Percentiles rank a stretch among this genome's conserved stretches.
phyloP scores from a whole-genome alignment of 768 basidiomycete genomes.

The Leccinum boreale region DNA sequence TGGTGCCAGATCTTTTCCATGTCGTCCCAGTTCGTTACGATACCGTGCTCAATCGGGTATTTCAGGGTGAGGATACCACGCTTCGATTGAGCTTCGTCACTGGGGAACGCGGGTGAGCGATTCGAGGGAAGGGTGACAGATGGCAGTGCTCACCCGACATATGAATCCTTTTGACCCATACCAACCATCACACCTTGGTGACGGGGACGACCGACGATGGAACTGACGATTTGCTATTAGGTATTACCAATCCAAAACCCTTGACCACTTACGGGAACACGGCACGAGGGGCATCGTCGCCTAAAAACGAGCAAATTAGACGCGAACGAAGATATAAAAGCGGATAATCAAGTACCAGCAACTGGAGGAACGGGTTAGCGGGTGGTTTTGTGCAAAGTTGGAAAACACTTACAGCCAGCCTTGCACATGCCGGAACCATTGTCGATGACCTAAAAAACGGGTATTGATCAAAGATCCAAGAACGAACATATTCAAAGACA shows the following conservation, averaged over 20 bases:
- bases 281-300: conserved; percentile 86
- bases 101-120: conserved; percentile 28
- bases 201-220: conserved; percentile 92
- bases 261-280: conserved; percentile 83
- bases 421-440: conserved; percentile 99
- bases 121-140: conserved; percentile 3
- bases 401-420: conserved; percentile 81
- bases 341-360: conserved; percentile 47
- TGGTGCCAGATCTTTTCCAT: conserved; percentile 99
- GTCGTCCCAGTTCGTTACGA: conserved; percentile 98
- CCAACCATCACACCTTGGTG: conserved; percentile 97
- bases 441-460: conserved; percentile 67
- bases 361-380: conserved; percentile 39
- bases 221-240: conserved; percentile 41
- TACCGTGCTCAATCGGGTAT: conserved; percentile 92
- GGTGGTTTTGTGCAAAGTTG: conserved; percentile 4
- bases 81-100: conserved; percentile 91
- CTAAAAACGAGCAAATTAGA: conserved; percentile 38
- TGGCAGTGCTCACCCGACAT: conserved; percentile 65
- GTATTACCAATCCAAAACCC: conserved; percentile 2
- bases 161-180: conserved; percentile 96
- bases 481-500: conserved; percentile 5
- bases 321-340: not conserved
- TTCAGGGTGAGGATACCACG: conserved; percentile 92
- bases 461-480: conserved; percentile 3